Conservation (phyloP, 208 protist species). For the Trypanosoma cruzi region DNA sequence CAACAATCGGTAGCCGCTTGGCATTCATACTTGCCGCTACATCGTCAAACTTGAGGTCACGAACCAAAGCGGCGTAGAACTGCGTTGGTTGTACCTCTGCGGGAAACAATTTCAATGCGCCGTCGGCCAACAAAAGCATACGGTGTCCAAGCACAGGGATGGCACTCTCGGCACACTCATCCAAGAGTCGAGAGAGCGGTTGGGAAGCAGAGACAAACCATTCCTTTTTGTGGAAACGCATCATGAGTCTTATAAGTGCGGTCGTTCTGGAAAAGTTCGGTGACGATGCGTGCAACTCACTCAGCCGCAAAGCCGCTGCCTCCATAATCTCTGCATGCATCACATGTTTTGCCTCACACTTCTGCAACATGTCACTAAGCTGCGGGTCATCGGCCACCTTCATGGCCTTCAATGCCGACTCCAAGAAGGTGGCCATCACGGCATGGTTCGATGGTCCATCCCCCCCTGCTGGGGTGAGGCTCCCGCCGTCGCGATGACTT, state of each 20-base stretch:
- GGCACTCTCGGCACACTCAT: slow-evolving; percentile 23
- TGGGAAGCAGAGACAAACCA: slow-evolving; percentile 29
- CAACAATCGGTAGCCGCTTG: slow-evolving; percentile 39
- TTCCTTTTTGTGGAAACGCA: slow-evolving; percentile 35
- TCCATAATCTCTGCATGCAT: slow-evolving; percentile 71
- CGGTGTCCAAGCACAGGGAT: slow-evolving; percentile 23
- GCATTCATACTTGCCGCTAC: slow-evolving; percentile 53
- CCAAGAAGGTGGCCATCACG: slow-evolving; percentile 49
- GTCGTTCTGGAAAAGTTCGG: slow-evolving; percentile 24
- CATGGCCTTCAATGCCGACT: slow-evolving; percentile 37
- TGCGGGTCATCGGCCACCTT: slow-evolving; percentile 38
- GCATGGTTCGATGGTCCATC: slow-evolving; percentile 21
- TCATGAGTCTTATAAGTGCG: slow-evolving; percentile 27
- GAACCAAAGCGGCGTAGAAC: slow-evolving; percentile 52
- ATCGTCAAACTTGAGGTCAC: slow-evolving; percentile 48
- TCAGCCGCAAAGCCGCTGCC: slow-evolving; percentile 37
- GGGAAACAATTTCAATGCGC: slow-evolving; percentile 44
- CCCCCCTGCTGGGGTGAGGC: not conserved
- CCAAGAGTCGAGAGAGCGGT: slow-evolving; percentile 22
- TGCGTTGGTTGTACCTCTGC: slow-evolving; percentile 27
- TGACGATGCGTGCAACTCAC: slow-evolving; percentile 35
- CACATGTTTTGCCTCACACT: slow-evolving; percentile 59
- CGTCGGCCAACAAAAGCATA: slow-evolving; percentile 38
- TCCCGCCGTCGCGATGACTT: not conserved
- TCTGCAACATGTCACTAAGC: slow-evolving; percentile 60